Conservation (phyloP, 345 rosid species). For the Eucalyptus cladocalyx region DNA sequence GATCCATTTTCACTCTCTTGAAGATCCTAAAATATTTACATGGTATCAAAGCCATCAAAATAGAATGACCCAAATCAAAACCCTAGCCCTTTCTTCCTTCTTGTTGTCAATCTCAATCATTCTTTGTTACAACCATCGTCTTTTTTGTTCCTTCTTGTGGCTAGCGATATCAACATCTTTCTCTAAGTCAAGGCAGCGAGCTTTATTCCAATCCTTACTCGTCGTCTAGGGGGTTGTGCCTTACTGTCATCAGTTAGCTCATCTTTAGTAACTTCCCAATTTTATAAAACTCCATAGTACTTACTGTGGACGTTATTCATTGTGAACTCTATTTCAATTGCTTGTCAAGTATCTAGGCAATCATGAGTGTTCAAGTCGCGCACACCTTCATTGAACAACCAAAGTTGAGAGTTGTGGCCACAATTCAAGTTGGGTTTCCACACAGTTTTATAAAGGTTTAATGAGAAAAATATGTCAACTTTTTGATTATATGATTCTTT, state of each 20-base stretch:
- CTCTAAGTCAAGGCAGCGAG: not conserved
- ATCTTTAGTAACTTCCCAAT: not conserved
- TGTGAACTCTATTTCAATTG: not conserved
- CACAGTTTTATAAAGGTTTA: not conserved
- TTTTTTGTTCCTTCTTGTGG: not conserved
- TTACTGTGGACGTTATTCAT: not conserved
- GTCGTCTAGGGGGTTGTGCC: not conserved
- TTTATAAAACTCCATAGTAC: no score
- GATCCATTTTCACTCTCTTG: not conserved
- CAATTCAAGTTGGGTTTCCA: not conserved
- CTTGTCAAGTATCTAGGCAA: not conserved
- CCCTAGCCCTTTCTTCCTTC: not conserved
- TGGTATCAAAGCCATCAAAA: not conserved
- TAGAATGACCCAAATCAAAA: not conserved
- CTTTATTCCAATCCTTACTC: not conserved
- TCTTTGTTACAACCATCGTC: not conserved
- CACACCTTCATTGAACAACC: not conserved
- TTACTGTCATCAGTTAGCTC: no score
- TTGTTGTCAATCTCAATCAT: not conserved
- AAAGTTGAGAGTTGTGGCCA: not conserved
- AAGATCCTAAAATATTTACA: no score
- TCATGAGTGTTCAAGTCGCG: not conserved
- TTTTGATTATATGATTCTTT: no score
- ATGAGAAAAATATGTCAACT: not conserved
- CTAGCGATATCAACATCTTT: not conserved